A percentile compares a stretch with the other conserved stretches of the same genome.
phyloP scores from a whole-genome alignment of 108 stramenopile genomes.

The Discostella stelligeroides region DNA sequence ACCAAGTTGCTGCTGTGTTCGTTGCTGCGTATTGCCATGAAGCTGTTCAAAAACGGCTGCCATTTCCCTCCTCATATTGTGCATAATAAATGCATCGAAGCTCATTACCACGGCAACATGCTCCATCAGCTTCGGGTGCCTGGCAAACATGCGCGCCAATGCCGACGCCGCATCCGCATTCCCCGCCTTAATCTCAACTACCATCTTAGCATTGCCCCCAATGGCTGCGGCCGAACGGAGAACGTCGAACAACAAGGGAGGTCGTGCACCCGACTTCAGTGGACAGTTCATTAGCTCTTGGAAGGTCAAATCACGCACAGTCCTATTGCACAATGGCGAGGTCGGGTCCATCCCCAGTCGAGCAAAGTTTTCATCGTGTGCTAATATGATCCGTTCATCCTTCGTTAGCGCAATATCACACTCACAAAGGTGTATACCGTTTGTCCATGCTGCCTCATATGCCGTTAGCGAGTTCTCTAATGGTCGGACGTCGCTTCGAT shows the following conservation, averaged over 20 bases:
- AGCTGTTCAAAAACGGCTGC: constrained; percentile 40
- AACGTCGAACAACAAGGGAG: constrained; percentile 53
- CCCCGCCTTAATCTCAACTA: constrained; percentile 55
- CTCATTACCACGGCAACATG: constrained; percentile 55
- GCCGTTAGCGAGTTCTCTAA: constrained; percentile 52
- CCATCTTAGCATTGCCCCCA: constrained; percentile 48
- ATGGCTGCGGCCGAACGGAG: constrained; percentile 45
- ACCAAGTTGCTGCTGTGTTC: not conserved
- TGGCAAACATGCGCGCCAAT: constrained; percentile 41
- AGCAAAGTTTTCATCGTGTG: constrained; percentile 55
- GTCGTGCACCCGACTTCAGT: constrained; percentile 48
- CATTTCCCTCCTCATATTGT: constrained; percentile 50
- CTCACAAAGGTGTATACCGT: constrained; percentile 42
- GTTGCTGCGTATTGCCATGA: constrained; percentile 11
- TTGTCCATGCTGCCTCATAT: constrained; percentile 53
- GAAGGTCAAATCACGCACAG: constrained; percentile 47
- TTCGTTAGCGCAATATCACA: constrained; percentile 52
- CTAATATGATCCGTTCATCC: constrained; percentile 50
- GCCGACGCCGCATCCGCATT: constrained; percentile 41
- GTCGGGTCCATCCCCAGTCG: constrained; percentile 50
- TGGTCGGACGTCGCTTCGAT: constrained; percentile 44
- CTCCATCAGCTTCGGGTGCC: constrained; percentile 55
- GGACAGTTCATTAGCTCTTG: constrained; percentile 50
- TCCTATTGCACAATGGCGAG: constrained; percentile 41
- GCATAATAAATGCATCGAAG: constrained; percentile 56